phyloP scores from a whole-genome alignment of 768 basidiomycete genomes.

The Ramaria rubella region DNA sequence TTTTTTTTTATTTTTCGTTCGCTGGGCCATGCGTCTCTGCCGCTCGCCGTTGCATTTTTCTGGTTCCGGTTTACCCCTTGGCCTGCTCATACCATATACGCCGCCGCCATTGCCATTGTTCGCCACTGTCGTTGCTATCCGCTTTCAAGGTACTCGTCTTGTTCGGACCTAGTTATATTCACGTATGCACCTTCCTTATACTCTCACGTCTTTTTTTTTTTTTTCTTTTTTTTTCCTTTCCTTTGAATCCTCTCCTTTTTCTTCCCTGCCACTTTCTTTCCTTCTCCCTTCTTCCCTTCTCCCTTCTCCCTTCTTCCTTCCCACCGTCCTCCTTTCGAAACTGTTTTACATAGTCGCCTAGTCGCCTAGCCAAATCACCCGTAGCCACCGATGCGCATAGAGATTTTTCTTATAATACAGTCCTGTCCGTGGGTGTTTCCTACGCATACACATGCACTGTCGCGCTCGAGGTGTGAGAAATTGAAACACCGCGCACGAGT shows the following conservation, averaged over 20 bases:
- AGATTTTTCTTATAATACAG: background rate
- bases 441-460: background rate
- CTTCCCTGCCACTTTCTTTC: background rate
- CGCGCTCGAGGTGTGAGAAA: background rate
- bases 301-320: background rate
- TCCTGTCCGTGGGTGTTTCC: background rate
- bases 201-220: slow-evolving; percentile 1
- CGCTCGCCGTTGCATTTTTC: background rate
- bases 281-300: background rate
- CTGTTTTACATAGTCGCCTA: slow-evolving; percentile 6
- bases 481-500: slow-evolving; percentile 2
- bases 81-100: background rate
- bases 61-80: background rate
- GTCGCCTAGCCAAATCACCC: slow-evolving; percentile 1
- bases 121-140: slow-evolving; percentile 1
- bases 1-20: background rate
- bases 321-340: background rate
- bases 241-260: background rate
- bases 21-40: background rate
- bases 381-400: background rate
- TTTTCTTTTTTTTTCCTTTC: background rate
- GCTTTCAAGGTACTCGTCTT: background rate
- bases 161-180: slow-evolving; percentile 5
- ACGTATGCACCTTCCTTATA: slow-evolving; percentile 9
- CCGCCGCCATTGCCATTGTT: background rate